Evolutionary conservation across 2,329 filamentous ascomycete species (phyloP), one percentile per base, ranked within the genome.

Genomic region (Monosporascus cannonballus): DNA sequence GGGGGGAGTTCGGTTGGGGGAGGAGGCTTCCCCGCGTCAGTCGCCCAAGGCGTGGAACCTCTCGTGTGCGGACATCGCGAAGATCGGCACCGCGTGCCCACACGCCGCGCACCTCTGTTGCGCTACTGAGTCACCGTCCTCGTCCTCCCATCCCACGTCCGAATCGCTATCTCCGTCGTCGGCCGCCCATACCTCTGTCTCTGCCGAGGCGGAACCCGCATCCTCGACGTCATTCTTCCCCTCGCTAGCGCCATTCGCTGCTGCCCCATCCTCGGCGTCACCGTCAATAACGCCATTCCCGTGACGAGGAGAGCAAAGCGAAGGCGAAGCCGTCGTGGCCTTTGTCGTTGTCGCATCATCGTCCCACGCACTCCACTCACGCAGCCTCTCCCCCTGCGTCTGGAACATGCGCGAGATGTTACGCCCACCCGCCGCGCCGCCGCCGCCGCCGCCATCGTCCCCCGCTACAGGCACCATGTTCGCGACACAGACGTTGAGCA

Each of bases 401-500:
- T 76, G 83, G 67, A 96, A 95, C 90, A 96, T 95, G 63, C 76
- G 80, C 1, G 80, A 79, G 59, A 96, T 96, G 63, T 96, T 85
- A 57, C 87, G 78, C 1, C 89, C 89, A n/a, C 65, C 66, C 45
- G 52, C 60, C 55, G 44, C 49, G 17, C 51, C 48, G 20, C 42
- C 25, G 18, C 59, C 62, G 7, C 30, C 61, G 22, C 59, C 71
- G 38, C 79, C 75, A 15, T 73, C 73, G 4, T 80, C 82, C 17
- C 73, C 75, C 2, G 61, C 63, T 3, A 64, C 61, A 41, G 79
- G 74, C 1, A 78, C 78, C 85, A 97, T 93, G 65, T 96, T 96
- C 15, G 89, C 87, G 7, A 89, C 91, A 46, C 90, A 92, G 22
- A 97, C 74, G 59, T 96, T 97, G 54, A 97, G 76, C 49, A 97